Evolutionary conservation across 345 rosid genomes (phyloP), one percentile per base, ranked within the genome.

Genomic region (Aurinia saxatilis): DNA sequence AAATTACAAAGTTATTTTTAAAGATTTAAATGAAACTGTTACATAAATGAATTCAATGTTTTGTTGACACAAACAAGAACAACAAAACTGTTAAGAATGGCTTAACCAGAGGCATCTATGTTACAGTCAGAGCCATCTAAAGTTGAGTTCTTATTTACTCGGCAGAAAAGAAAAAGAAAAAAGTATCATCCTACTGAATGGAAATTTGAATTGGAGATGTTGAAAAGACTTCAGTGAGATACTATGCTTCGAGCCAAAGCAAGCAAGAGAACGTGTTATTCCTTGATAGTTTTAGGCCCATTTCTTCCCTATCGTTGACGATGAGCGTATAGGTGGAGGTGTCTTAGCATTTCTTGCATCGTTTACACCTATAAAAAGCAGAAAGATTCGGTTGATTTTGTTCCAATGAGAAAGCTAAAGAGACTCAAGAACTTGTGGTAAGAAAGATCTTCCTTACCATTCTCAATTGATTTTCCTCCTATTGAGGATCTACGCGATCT

Each of bases 401-500:
- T 29, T 55, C 29, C 13, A 36, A 16, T 13, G 40, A 25, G 52
- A 38, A 60, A 15, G 17, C 15, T 45, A 27, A 44, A 17, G 56
- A 46, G 18, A 6, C 11, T 8, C 34, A 2, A 39, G 31, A 61
- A 53, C 55, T 53, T 56, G 52, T 10, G 37, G 35, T 65, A 13
- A 31, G 4, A 31, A 23, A 30, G 27, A 45, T 40, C 34, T 2
- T 62, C 40, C 87, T 76, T 77, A 78, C 91, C 70, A 8, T 51
- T 55, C 36, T 85, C 83, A 39, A 58, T 19, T 33, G 88, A 73
- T 50, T 84, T 85, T 64, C 88, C 93, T 33, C 86, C 98, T 8
- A 85, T 82, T 50, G 98, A 92, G 67, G 97, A 81, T 63, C 90
- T 78, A 10, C 87, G 83, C 2, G 93, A 81, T 65, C 74, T 69